Percentiles rank a stretch among this genome's conserved stretches.
phyloP scores from a whole-genome alignment of 306 rosid species.

The Canavalia ensiformis region DNA sequence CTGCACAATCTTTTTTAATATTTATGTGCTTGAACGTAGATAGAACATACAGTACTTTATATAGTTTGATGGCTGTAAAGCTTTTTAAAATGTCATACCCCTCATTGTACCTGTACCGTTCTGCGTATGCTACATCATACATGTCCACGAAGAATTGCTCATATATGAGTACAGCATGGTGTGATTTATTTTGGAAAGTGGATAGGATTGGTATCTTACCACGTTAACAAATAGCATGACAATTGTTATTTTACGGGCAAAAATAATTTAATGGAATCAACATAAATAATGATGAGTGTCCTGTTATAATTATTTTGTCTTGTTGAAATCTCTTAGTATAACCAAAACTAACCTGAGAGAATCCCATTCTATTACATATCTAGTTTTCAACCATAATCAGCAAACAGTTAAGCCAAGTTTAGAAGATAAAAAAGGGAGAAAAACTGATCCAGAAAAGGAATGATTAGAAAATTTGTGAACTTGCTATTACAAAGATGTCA shows the following conservation, averaged over 20 bases:
- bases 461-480: constrained; percentile 19
- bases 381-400: constrained; percentile 6
- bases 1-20: too few species aligned
- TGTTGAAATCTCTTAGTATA: background rate
- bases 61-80: too few species aligned
- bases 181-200: background rate
- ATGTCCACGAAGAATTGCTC: too few species aligned
- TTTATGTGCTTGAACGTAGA: too few species aligned
- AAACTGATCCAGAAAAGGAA: constrained; percentile 26
- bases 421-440: constrained; percentile 1
- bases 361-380: background rate
- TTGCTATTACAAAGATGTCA: constrained; percentile 47
- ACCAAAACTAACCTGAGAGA: background rate
- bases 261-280: background rate
- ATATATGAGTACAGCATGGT: too few species aligned
- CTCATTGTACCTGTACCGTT: too few species aligned
- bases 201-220: background rate
- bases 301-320: background rate
- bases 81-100: too few species aligned
- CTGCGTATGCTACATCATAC: too few species aligned
- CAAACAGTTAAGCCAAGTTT: constrained; percentile 1
- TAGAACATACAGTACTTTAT: too few species aligned
- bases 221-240: background rate
- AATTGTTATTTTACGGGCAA: background rate
- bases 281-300: background rate